Conservation (phyloP, 371 early-diverging fungal species). For the Mucor circinelloides region DNA sequence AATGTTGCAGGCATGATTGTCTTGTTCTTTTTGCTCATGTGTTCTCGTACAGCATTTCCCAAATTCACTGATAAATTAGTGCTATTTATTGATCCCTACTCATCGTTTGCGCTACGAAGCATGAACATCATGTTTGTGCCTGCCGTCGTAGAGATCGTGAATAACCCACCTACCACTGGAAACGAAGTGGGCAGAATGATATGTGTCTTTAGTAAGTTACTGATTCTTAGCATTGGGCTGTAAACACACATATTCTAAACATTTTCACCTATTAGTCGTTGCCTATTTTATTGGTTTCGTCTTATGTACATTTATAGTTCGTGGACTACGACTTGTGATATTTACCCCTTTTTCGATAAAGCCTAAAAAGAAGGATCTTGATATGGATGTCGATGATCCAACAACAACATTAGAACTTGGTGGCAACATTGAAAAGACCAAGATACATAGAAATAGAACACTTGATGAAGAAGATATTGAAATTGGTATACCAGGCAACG, state of each 20-base stretch:
- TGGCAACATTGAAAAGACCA: neutral
- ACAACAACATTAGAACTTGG: neutral
- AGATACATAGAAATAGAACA: neutral
- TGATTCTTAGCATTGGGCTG: neutral
- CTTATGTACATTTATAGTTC: conserved; percentile 20
- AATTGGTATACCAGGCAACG: neutral
- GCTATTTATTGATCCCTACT: conserved; percentile 23
- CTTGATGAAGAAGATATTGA: conserved; percentile 12
- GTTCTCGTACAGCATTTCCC: conserved; percentile 7
- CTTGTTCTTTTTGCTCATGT: conserved; percentile 22
- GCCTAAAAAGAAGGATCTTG: neutral
- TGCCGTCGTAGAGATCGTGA: conserved; percentile 18
- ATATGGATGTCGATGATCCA: neutral
- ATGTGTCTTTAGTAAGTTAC: conserved; percentile 28
- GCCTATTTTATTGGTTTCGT: conserved; percentile 20
- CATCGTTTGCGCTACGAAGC: conserved; percentile 27
- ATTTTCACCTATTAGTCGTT: conserved; percentile 12
- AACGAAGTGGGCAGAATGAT: conserved; percentile 35
- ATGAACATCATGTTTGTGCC: conserved; percentile 40
- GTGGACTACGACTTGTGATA: neutral
- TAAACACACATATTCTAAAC: neutral
- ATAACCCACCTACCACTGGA: conserved; percentile 25
- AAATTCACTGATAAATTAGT: conserved; percentile 26
- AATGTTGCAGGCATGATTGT: conserved; percentile 39
- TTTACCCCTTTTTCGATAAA: neutral